phyloP scores from a whole-genome alignment of 2,329 filamentous ascomycete species.

The Blastomyces parvus region DNA sequence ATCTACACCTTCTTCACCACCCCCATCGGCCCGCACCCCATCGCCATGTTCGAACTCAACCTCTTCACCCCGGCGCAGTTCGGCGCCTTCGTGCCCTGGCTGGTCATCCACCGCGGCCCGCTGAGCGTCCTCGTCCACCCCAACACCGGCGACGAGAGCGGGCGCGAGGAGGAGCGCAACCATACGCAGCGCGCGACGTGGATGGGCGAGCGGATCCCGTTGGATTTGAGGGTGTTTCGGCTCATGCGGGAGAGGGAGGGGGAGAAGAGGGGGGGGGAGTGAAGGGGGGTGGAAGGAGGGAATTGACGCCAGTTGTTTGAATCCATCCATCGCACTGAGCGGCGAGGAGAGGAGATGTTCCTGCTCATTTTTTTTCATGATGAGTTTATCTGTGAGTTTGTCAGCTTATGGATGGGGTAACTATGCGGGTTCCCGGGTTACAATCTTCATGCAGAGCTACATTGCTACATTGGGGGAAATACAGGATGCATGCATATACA shows the following conservation, averaged over 20 bases:
- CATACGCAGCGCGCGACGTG: slow-evolving; percentile 38
- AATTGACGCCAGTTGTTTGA: no score
- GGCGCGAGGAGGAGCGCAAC: slow-evolving; percentile 46
- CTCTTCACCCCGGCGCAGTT: slow-evolving; percentile 78
- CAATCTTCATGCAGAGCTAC: no score
- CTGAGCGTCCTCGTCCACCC: slow-evolving; percentile 73
- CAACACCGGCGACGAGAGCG: slow-evolving; percentile 51
- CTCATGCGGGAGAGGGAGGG: slow-evolving; percentile 19
- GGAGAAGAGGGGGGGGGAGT: background rate
- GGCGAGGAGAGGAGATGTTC: no score
- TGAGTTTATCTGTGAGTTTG: no score
- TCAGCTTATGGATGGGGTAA: no score
- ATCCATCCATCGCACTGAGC: no score
- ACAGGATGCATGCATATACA: no score
- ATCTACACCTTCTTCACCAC: slow-evolving; percentile 69
- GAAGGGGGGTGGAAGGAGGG: no score
- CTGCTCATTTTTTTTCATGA: no score
- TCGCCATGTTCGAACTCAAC: slow-evolving; percentile 91
- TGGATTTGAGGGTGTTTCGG: slow-evolving; percentile 35
- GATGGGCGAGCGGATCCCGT: slow-evolving; percentile 38
- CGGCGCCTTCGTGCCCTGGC: slow-evolving; percentile 78
- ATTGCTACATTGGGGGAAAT: no score
- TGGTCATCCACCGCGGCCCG: slow-evolving; percentile 71
- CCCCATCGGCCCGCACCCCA: slow-evolving; percentile 70
- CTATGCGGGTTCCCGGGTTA: no score